phyloP scores from a whole-genome alignment of 140 eudicot species.

The Bidens hawaiensis region DNA sequence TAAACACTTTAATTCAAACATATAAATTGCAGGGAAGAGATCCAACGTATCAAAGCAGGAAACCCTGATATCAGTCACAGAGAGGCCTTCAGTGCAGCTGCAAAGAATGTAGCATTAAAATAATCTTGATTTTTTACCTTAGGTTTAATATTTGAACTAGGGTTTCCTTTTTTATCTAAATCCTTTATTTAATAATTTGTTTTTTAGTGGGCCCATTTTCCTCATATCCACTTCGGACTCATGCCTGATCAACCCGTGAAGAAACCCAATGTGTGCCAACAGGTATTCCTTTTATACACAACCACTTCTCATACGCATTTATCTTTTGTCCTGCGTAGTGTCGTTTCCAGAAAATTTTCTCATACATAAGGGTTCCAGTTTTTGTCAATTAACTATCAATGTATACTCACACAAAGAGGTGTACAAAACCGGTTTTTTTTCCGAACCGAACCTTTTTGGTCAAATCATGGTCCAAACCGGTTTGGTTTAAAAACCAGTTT shows the following conservation, averaged over 20 bases:
- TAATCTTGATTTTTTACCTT: slow-evolving; percentile 9
- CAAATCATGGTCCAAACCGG: no score
- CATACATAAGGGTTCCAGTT: no score
- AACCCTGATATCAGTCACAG: slow-evolving; percentile 99
- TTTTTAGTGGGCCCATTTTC: slow-evolving; percentile 36
- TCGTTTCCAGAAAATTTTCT: no score
- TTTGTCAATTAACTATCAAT: no score
- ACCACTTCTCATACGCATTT: slow-evolving; percentile 7
- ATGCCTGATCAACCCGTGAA: slow-evolving; percentile 99
- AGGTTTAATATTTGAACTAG: slow-evolving; percentile 24
- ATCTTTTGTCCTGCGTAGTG: slow-evolving; percentile 18
- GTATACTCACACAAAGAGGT: no score
- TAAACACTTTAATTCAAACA: neutral
- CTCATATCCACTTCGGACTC: slow-evolving; percentile 96
- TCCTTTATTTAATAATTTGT: neutral
- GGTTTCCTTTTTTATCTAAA: slow-evolving; percentile 25
- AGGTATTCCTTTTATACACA: slow-evolving; percentile 43
- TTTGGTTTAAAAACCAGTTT: no score
- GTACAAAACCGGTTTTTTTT: no score
- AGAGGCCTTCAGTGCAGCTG: slow-evolving; percentile 99
- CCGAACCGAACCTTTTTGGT: no score
- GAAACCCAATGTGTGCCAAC: slow-evolving; percentile 90
- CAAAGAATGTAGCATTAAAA: slow-evolving; percentile 83
- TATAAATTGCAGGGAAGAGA: slow-evolving; percentile 81
- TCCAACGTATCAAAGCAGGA: slow-evolving; percentile 99